Conservation (phyloP, 306 rosid genomes). For the Purshia tridentata region DNA sequence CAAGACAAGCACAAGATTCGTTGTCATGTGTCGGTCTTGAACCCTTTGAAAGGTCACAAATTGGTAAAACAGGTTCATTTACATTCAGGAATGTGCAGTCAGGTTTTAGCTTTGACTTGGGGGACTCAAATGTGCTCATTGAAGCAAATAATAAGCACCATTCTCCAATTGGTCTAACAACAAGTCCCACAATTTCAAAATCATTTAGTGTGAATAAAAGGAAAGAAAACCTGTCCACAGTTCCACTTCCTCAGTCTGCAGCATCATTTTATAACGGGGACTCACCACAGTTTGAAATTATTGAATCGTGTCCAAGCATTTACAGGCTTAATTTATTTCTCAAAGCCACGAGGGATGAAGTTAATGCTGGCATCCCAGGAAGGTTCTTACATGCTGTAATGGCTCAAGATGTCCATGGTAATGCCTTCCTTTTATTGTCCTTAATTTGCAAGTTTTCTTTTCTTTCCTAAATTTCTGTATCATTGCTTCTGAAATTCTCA, state of each 20-base stretch:
- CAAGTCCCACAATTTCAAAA: conserved; percentile 33
- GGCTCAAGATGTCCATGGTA: conserved; percentile 65
- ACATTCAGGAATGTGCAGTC: conserved; percentile 33
- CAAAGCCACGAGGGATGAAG: conserved; percentile 63
- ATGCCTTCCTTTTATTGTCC: conserved; percentile 9
- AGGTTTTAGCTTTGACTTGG: conserved; percentile 23
- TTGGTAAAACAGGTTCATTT: conserved; percentile 36
- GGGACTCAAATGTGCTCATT: conserved; percentile 27
- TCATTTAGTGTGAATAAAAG: conserved; percentile 44
- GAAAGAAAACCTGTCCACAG: conserved; percentile 41
- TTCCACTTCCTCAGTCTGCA: conserved; percentile 71
- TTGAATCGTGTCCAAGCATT: conserved; percentile 64
- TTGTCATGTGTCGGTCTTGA: conserved; percentile 23
- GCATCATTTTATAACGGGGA: conserved; percentile 61
- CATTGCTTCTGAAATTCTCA: neutral
- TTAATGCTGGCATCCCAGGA: conserved; percentile 72
- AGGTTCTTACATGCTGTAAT: conserved; percentile 71
- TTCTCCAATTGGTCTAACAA: conserved; percentile 18
- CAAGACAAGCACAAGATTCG: conserved; percentile 27
- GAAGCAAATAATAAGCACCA: conserved; percentile 30
- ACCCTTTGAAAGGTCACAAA: conserved; percentile 31
- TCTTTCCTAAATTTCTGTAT: too few relatives aligned
- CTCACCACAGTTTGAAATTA: conserved; percentile 62
- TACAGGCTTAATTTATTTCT: conserved; percentile 56
- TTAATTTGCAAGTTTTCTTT: neutral